Base-by-base conservation (phyloP, 2,329 filamentous ascomycete species). In the Lecanicillium sp. region DNA sequence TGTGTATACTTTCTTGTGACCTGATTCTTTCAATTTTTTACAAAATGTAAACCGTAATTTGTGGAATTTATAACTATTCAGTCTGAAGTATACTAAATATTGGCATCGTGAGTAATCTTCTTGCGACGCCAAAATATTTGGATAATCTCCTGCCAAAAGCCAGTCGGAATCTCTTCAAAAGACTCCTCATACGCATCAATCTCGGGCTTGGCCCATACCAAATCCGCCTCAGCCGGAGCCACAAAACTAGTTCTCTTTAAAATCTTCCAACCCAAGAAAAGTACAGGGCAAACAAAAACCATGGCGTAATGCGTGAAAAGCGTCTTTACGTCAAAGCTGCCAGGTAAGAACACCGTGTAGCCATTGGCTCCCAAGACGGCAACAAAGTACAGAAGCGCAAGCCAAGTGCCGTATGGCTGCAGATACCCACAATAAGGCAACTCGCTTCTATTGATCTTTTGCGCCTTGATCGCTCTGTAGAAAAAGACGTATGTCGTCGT, bases 201-300 rank as follows among this genome's bases (percentile, higher is more conserved):
- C 14, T 64, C 48, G 16, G 73, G 75, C 14, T 68, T 62, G 48
- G 80, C 67, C 75, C 75, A 74, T 30, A 76, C 60, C 14, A 81
- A 62, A 49, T 81, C 76, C 3, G 68, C 67, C 49, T 82, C 70
- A 7, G 63, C 53, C 0, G 78, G 61, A 3, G 58, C 57, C 13
- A 78, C 61, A 36, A 72, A 61, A 41, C 65, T 67, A 2, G 79
- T 83, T 41, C 62, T 64, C 62, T 78, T 76, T 53, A 77, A 18
- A 1, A 83, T 7, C 59, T 85, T 85, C 75, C 77, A 85, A 48
- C 64, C 64, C 16, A 70, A 35, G 51, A 71, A 82, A 19, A 76
- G 59, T 27, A 73, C 50, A 6, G 69, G 65, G 0, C 68, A 66
- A 18, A 78, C 52, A 9, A 77, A 55, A 42, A 71, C 60, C 70